Evolutionary conservation across 179 eudicot genomes (phyloP).

Genomic region (Spinacia oleracea): DNA sequence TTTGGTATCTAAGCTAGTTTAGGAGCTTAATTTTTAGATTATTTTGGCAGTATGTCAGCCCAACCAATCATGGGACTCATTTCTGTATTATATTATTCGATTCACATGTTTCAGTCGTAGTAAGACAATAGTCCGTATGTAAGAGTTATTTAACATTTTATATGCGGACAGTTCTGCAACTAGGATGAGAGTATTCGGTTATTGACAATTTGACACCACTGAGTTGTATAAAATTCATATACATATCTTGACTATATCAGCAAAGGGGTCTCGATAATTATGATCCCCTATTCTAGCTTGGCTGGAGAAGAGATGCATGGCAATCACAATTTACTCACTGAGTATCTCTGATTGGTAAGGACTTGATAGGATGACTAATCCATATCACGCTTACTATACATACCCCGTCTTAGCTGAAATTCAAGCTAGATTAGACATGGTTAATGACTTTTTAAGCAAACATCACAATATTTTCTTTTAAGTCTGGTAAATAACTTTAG

Average conservation of each 20-base stretch:
- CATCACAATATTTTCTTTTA: background rate
- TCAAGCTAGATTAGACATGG: conserved; percentile 73
- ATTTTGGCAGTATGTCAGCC: background rate
- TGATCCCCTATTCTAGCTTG: conserved; percentile 86
- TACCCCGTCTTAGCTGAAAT: conserved; percentile 56
- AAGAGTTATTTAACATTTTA: too few relatives aligned
- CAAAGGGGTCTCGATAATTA: conserved; percentile 74
- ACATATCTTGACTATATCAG: conserved; percentile 62
- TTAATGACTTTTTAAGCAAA: too few relatives aligned
- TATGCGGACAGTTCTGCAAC: too few relatives aligned
- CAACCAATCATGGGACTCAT: background rate
- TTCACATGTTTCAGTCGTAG: too few relatives aligned
- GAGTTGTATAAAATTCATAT: conserved; percentile 61
- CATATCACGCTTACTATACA: conserved; percentile 57
- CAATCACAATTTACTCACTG: conserved; percentile 49
- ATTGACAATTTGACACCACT: conserved; percentile 39
- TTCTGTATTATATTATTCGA: too few relatives aligned
- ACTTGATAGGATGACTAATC: conserved; percentile 61
- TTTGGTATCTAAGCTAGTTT: too few relatives aligned
- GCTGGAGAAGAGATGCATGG: conserved; percentile 76
- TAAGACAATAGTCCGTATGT: too few relatives aligned
- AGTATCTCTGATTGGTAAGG: conserved; percentile 61
- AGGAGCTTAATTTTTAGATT: too few relatives aligned
- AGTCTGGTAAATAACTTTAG: background rate
- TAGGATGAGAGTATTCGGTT: conserved; percentile 60